Conservation (phyloP, 1,139 yeast genomes). For the Candida tetrigidarum region DNA sequence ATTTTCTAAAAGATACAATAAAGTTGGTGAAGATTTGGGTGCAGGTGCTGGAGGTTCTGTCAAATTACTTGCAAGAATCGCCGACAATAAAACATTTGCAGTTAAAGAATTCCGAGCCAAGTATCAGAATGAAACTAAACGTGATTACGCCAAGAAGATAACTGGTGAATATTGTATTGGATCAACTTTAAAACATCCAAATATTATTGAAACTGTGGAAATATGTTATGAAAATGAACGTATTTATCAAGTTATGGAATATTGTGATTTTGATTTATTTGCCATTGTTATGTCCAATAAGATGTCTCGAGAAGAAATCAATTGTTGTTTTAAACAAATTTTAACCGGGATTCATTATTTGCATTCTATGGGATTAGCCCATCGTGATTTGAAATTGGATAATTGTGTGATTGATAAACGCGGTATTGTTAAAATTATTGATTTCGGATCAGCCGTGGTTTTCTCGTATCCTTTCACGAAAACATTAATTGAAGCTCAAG, state of each 20-base stretch:
- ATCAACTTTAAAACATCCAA: slow-evolving; percentile 86
- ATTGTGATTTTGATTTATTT: slow-evolving; percentile 89
- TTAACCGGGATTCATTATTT: slow-evolving; percentile 81
- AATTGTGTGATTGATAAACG: slow-evolving; percentile 86
- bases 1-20: slow-evolving; percentile 75
- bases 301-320: slow-evolving; percentile 84
- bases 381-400: slow-evolving; percentile 90
- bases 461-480: slow-evolving; percentile 90
- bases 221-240: slow-evolving; percentile 89
- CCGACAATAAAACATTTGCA: slow-evolving; percentile 79
- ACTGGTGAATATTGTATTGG: slow-evolving; percentile 98
- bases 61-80: slow-evolving; percentile 66
- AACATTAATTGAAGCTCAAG: slow-evolving; percentile 79
- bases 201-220: slow-evolving; percentile 89
- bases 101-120: slow-evolving; percentile 90
- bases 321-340: slow-evolving; percentile 90
- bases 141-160: slow-evolving; percentile 92
- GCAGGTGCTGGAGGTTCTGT: slow-evolving; percentile 98
- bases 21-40: slow-evolving; percentile 85
- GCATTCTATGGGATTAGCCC: slow-evolving; percentile 89
- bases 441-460: slow-evolving; percentile 94
- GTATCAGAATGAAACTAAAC: slow-evolving; percentile 72
- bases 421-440: slow-evolving; percentile 89
- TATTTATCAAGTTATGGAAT: slow-evolving; percentile 92
- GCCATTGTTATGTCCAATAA: slow-evolving; percentile 96